A percentile compares a stretch with the other conserved stretches of the same genome.
Conservation (phyloP, 2,329 filamentous ascomycete genomes). For the Xylariaceae sp. region DNA sequence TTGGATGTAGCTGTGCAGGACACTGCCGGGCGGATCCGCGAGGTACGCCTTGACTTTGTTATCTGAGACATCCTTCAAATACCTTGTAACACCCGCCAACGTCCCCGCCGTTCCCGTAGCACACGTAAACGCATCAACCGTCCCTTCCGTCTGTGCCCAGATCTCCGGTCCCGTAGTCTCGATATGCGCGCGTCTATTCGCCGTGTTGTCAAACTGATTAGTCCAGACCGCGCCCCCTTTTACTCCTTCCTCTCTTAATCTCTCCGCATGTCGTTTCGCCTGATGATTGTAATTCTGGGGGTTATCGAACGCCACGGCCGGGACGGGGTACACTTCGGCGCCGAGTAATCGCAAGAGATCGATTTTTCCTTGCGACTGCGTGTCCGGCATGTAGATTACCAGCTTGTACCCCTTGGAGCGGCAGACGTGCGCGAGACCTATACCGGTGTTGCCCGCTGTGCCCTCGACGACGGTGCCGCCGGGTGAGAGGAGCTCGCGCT, state of each 20-base stretch:
- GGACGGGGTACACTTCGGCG: slow-evolving; percentile 93
- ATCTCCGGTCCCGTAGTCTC: slow-evolving; percentile 98
- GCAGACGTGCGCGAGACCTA: slow-evolving; percentile 95
- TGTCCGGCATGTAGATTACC: slow-evolving; percentile 99
- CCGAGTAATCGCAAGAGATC: slow-evolving; percentile 86
- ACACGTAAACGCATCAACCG: slow-evolving; percentile 91
- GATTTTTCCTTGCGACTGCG: slow-evolving; percentile 96
- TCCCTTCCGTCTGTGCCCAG: slow-evolving; percentile 84
- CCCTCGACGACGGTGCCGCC: slow-evolving; percentile 96
- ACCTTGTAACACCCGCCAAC: slow-evolving; percentile 81
- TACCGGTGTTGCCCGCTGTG: slow-evolving; percentile 96
- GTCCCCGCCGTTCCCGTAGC: slow-evolving; percentile 91
- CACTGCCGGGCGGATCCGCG: slow-evolving; percentile 89
- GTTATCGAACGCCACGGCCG: slow-evolving; percentile 92
- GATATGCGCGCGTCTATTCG: slow-evolving; percentile 89
- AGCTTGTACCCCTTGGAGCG: slow-evolving; percentile 86
- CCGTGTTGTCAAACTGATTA: slow-evolving; percentile 96
- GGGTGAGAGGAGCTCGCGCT: slow-evolving; percentile 72
- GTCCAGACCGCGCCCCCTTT: slow-evolving; percentile 77
- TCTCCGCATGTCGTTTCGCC: slow-evolving; percentile 82
- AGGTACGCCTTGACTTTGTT: slow-evolving; percentile 83
- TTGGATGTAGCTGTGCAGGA: slow-evolving; percentile 86
- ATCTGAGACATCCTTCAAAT: slow-evolving; percentile 75
- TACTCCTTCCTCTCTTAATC: slow-evolving; percentile 57
- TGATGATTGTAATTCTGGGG: slow-evolving; percentile 98